Conservation (phyloP, 352 stramenopile genomes). For the Globisporangium takayamanum region DNA sequence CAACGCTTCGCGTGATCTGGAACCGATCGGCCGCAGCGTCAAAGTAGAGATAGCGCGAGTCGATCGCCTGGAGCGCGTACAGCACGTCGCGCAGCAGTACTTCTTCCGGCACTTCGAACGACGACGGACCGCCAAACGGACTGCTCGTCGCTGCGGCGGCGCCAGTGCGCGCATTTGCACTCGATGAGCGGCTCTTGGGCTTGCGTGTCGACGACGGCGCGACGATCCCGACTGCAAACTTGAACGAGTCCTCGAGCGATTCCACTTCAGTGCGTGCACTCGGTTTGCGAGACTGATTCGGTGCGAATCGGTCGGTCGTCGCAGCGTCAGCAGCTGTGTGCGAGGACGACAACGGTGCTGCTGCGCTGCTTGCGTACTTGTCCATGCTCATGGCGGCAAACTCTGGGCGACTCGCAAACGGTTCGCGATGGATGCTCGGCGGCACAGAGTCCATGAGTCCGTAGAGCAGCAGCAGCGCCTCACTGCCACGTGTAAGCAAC, state of each 20-base stretch:
- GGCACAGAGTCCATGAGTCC: slow-evolving; percentile 55
- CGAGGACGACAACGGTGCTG: not conserved
- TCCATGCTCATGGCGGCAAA: slow-evolving; percentile 5
- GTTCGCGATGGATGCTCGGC: not conserved
- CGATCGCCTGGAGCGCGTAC: slow-evolving; percentile 90
- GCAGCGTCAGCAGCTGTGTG: slow-evolving; percentile 3
- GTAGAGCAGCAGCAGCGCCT: slow-evolving; percentile 59
- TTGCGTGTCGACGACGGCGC: slow-evolving; percentile 21
- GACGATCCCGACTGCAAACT: slow-evolving; percentile 62
- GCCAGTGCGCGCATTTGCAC: slow-evolving; percentile 5
- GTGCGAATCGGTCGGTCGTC: slow-evolving; percentile 1
- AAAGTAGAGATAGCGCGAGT: slow-evolving; percentile 87
- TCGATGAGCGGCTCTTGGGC: slow-evolving; percentile 9
- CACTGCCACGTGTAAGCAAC: slow-evolving; percentile 20
- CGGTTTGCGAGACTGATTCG: slow-evolving; percentile 9
- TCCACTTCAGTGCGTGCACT: slow-evolving; percentile 33
- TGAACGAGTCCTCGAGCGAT: slow-evolving; percentile 75
- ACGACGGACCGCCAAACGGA: slow-evolving; percentile 15
- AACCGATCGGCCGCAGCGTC: slow-evolving; percentile 69
- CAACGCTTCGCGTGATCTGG: slow-evolving; percentile 69
- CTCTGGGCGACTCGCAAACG: slow-evolving; percentile 2
- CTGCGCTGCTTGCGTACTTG: slow-evolving; percentile 1
- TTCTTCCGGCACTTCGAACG: slow-evolving; percentile 78
- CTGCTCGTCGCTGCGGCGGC: slow-evolving; percentile 1
- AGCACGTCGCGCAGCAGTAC: slow-evolving; percentile 89